Percentiles rank a stretch among this genome's conserved stretches.
Evolutionary conservation across 371 early-diverging fungal species (phyloP).

Genomic region (Haplosporangium sp.): DNA sequence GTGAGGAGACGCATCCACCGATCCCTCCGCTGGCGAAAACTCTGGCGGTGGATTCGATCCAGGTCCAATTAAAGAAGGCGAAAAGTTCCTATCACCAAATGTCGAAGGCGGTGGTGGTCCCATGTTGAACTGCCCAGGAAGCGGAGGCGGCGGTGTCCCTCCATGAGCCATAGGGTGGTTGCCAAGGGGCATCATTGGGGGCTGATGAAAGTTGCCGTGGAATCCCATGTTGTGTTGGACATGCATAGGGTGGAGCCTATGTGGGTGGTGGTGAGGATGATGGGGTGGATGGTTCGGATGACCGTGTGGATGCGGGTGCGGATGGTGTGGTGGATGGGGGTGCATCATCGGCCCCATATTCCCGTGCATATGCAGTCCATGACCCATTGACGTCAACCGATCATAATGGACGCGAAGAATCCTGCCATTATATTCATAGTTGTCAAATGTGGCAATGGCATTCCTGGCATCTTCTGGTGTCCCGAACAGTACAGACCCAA

Average conservation of each 20-base stretch:
- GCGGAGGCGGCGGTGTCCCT: background rate
- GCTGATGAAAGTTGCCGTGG: slow-evolving; percentile 44
- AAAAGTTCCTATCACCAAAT: slow-evolving; percentile 22
- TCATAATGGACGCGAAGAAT: slow-evolving; percentile 60
- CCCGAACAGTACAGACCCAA: slow-evolving; percentile 76
- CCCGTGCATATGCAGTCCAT: slow-evolving; percentile 38
- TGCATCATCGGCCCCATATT: slow-evolving; percentile 51
- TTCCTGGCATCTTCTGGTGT: slow-evolving; percentile 71
- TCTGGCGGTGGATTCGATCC: slow-evolving; percentile 11
- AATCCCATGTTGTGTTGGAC: slow-evolving; percentile 38
- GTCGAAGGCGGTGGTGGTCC: slow-evolving; percentile 13
- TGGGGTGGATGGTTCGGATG: slow-evolving; percentile 29
- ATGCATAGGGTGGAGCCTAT: slow-evolving; percentile 30
- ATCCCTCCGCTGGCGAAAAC: slow-evolving; percentile 13
- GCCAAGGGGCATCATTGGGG: slow-evolving; percentile 37
- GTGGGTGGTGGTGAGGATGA: slow-evolving; percentile 28
- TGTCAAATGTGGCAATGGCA: slow-evolving; percentile 63
- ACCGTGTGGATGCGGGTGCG: slow-evolving; percentile 16
- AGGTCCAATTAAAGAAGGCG: slow-evolving; percentile 19
- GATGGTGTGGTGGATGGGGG: slow-evolving; percentile 26
- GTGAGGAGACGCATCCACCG: background rate
- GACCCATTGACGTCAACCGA: slow-evolving; percentile 52
- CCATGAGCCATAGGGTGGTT: slow-evolving; percentile 32
- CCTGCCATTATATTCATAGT: slow-evolving; percentile 59
- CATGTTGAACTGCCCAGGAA: slow-evolving; percentile 30